Percentiles rank a stretch among this genome's conserved stretches.
phyloP scores from a whole-genome alignment of 768 basidiomycete species.

The Boletus huronensis region DNA sequence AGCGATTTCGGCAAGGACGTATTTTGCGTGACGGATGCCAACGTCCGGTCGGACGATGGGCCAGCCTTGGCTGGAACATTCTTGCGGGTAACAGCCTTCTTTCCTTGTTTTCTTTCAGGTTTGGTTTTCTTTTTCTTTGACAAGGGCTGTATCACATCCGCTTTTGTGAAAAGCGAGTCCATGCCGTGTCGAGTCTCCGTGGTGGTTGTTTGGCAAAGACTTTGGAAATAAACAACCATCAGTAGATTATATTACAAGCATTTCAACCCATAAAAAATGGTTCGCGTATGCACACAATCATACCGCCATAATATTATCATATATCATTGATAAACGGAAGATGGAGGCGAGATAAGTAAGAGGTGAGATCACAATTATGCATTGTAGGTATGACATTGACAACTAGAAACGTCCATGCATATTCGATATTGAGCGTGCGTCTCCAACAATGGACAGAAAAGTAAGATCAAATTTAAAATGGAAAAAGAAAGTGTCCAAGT shows the following conservation, averaged over 20 bases:
- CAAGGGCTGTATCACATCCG: constrained; percentile 51
- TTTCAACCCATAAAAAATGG: too few relatives aligned
- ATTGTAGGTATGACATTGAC: not conserved
- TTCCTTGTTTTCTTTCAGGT: constrained; percentile 12
- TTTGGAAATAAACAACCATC: constrained; percentile 14
- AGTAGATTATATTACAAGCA: too few relatives aligned
- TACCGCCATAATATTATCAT: not conserved
- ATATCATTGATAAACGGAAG: not conserved
- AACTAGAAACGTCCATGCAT: constrained; percentile 6
- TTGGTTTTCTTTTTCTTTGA: constrained; percentile 42
- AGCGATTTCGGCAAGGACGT: constrained; percentile 71
- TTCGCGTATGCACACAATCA: too few relatives aligned
- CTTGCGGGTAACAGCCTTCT: constrained; percentile 22
- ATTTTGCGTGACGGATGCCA: constrained; percentile 52
- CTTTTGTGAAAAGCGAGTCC: constrained; percentile 73
- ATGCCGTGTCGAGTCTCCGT: constrained; percentile 21
- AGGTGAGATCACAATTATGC: constrained; percentile 6
- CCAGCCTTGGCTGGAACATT: constrained; percentile 13
- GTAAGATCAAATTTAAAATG: not conserved
- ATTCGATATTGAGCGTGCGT: constrained; percentile 5
- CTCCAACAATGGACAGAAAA: not conserved
- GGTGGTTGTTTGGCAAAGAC: constrained; percentile 13
- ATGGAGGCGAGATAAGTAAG: not conserved
- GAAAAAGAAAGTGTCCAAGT: constrained; percentile 7
- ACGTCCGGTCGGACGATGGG: constrained; percentile 45